Base-by-base conservation (phyloP, 2,329 filamentous ascomycete species). In the Fusarium odoratissimum region DNA sequence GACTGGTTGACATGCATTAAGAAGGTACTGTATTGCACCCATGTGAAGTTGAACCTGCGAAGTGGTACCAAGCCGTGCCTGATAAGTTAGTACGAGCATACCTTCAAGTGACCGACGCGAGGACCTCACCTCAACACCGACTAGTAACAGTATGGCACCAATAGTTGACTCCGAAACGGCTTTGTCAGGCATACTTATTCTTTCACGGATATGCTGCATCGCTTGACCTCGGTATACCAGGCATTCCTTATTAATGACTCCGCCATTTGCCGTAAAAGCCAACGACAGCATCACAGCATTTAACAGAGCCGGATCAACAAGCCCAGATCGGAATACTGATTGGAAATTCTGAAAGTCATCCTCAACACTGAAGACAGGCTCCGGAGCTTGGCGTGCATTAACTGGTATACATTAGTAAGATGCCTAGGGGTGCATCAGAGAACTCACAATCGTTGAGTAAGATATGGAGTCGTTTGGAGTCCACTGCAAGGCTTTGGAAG, bases 1-100 rank as follows among this genome's bases (percentile, higher is more conserved):
- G 6, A 75, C 41, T 10, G 51, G 75, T 60, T 71, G 72, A 63
- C 81, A 83, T 0, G 81, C 46, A 5, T 76, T 56, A 14, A 85
- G 80, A 2, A 85, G 71, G 31, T 75, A 74, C 14, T 76, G 74
- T 8, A 86, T 75, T 37, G 83, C 84, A 0, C 72, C 72, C 80
- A 86, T 80, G 33, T 86, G 84, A 64, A 85, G 76, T 52, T 85
- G 80, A 9, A 84, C 83, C 33, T 84, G 81, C 8, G 38, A 63
- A 2, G 69, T 73, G 68, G 81, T 80, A 0, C 81, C 79, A 57
- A 84, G 77, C 0, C 79, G 81, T 61, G 83, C 80, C 83, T 85
- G 16, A 3, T 6, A 0, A 37, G 33, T n/a, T 52, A 61, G 40
- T 5, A 6, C 6, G 25, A 6, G 25, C 25, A 25, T 25, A 5